Evolutionary conservation across 2,329 filamentous ascomycete species (phyloP).

Genomic region (Claviceps pazoutovae): DNA sequence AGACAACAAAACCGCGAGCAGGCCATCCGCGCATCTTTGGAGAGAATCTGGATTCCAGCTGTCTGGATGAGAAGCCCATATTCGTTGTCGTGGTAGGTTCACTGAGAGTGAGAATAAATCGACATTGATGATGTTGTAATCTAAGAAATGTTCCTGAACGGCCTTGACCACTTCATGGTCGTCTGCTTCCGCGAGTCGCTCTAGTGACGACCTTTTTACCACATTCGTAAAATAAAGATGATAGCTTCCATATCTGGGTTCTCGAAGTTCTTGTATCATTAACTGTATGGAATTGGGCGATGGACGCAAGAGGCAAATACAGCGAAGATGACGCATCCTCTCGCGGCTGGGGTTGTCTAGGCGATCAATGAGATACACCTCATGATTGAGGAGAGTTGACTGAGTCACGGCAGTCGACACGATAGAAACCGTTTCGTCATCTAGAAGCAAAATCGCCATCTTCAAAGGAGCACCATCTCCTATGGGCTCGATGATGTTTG

Average conservation of each 20-base stretch:
- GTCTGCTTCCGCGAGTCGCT: constrained; percentile 88
- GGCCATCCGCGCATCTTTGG: constrained; percentile 73
- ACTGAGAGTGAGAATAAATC: constrained; percentile 78
- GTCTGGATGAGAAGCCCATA: constrained; percentile 75
- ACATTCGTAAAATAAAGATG: constrained; percentile 96
- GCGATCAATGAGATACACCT: constrained; percentile 95
- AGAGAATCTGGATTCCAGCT: constrained; percentile 83
- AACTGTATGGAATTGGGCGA: constrained; percentile 86
- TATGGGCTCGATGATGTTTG: constrained; percentile 68
- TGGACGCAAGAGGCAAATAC: constrained; percentile 83
- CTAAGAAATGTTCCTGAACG: constrained; percentile 92
- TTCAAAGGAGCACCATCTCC: constrained; percentile 70
- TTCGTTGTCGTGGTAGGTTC: constrained; percentile 53
- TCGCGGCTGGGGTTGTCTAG: constrained; percentile 80
- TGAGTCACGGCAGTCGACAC: constrained; percentile 93
- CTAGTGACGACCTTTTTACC: constrained; percentile 87
- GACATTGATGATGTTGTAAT: constrained; percentile 89
- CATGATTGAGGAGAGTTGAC: constrained; percentile 84
- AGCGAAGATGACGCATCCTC: constrained; percentile 95
- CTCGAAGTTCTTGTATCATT: constrained; percentile 86
- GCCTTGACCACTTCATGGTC: constrained; percentile 92
- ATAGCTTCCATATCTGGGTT: constrained; percentile 96
- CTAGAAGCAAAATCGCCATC: constrained; percentile 95
- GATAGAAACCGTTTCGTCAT: constrained; percentile 86
- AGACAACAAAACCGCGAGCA: constrained; percentile 70